Evolutionary conservation across 2,329 filamentous ascomycete species (phyloP).

Genomic region (Lizonia empirigonia): DNA sequence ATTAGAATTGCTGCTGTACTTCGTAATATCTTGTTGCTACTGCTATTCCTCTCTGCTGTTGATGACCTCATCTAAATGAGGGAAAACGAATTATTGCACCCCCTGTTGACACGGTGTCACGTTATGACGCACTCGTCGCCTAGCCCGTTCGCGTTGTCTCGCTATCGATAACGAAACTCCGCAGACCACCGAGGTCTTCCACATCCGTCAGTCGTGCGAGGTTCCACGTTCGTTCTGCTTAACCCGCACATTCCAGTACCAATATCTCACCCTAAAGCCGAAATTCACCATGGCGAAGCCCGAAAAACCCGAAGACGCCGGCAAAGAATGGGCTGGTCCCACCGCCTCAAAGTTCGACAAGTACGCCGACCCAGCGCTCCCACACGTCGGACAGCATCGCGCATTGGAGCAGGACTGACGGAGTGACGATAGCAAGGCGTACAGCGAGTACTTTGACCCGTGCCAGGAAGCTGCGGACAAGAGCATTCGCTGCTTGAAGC

Average conservation of each 20-base stretch:
- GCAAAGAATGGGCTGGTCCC: conserved; percentile 30
- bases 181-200: conserved; percentile 14
- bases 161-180: conserved; percentile 38
- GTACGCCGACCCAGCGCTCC: conserved; percentile 30
- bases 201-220: background rate
- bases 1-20: too few relatives aligned
- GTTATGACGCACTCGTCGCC: conserved; percentile 6
- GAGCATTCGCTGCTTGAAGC: conserved; percentile 85
- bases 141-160: conserved; percentile 34
- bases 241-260: background rate
- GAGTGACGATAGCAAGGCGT: conserved; percentile 69
- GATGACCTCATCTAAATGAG: too few relatives aligned
- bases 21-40: too few relatives aligned
- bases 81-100: too few relatives aligned
- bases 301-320: conserved; percentile 20
- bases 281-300: conserved; percentile 9
- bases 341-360: conserved; percentile 49
- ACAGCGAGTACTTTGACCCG: conserved; percentile 91
- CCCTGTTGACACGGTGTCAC: conserved; percentile 15
- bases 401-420: conserved; percentile 12
- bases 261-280: background rate
- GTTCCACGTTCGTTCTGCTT: background rate
- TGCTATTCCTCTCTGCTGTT: too few relatives aligned
- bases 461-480: conserved; percentile 89
- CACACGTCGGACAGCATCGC: background rate